Conservation (phyloP, 176 grass and related monocot genomes). For the Microstegium vimineum region DNA sequence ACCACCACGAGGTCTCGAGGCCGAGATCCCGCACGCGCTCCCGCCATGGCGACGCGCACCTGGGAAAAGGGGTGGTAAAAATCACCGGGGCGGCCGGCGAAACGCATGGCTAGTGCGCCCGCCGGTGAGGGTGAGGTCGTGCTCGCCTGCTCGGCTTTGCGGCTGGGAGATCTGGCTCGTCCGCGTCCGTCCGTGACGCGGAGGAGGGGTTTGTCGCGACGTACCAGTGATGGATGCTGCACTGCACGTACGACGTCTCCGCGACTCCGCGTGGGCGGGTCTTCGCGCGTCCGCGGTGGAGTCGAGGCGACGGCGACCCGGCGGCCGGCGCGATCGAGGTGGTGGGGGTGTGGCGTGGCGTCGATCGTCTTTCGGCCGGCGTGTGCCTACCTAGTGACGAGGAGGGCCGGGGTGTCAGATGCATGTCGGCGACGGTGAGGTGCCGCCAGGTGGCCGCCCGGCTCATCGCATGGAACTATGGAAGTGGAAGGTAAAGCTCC, state of each 20-base stretch:
- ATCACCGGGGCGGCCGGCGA: neutral
- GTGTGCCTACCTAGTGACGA: constrained; percentile 21
- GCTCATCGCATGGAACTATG: too few relatives aligned
- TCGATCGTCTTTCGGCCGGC: constrained; percentile 42
- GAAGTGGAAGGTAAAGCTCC: too few relatives aligned
- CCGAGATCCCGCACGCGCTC: neutral
- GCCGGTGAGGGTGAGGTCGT: neutral
- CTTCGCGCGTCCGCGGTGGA: neutral
- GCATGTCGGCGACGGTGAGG: constrained; percentile 35
- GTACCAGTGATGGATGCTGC: neutral
- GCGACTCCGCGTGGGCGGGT: neutral
- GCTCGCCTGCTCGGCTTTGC: neutral
- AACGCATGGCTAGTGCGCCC: neutral
- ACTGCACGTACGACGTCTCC: too few relatives aligned
- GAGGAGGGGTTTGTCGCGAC: neutral
- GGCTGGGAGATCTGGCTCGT: neutral
- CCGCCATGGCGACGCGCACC: constrained; percentile 2
- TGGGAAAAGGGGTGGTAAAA: neutral
- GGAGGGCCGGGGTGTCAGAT: neutral
- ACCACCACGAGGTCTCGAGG: too few relatives aligned
- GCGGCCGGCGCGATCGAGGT: too few relatives aligned
- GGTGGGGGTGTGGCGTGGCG: neutral
- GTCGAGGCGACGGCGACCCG: neutral
- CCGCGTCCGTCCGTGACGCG: neutral
- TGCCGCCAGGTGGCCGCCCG: constrained; percentile 20